phyloP scores from a whole-genome alignment of 1,284 basidiomycete genomes.

The Leccinum idahoense region DNA sequence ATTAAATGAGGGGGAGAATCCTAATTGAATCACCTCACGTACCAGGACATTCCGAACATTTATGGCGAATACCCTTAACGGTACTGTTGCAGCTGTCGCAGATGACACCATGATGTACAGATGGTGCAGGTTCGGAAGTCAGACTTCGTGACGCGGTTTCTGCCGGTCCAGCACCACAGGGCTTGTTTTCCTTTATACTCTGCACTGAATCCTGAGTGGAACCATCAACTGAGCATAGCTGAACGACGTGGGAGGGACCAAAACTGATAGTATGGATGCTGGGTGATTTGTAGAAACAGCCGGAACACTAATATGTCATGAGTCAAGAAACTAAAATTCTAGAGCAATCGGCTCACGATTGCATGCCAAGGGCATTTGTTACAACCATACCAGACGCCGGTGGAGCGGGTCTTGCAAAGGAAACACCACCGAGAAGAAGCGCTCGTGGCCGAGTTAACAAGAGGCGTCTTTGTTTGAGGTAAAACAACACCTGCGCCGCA shows the following conservation, averaged over 20 bases:
- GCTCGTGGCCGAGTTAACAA: neutral
- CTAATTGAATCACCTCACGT: conserved; percentile 15
- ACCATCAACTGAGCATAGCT: conserved; percentile 9
- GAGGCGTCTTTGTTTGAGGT: neutral
- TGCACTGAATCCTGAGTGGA: conserved; percentile 4
- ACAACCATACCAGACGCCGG: conserved; percentile 40
- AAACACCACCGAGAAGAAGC: conserved; percentile 32
- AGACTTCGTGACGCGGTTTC: neutral
- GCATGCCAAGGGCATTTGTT: conserved; percentile 41
- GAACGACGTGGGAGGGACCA: conserved; percentile 27
- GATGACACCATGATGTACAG: conserved; percentile 19
- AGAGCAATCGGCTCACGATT: conserved; percentile 33
- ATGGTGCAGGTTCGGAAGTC: neutral
- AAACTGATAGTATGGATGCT: conserved; percentile 27
- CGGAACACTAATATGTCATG: conserved; percentile 20
- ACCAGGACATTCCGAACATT: conserved; percentile 72
- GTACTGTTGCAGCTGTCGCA: conserved; percentile 49
- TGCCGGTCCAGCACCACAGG: neutral
- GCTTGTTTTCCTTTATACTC: neutral
- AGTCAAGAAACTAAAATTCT: conserved; percentile 14
- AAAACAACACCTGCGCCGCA: neutral
- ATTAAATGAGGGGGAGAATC: conserved; percentile 1
- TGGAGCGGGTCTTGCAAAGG: conserved; percentile 34
- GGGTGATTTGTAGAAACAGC: conserved; percentile 27
- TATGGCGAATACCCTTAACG: conserved; percentile 62